Evolutionary conservation across 2,329 filamentous ascomycete species (phyloP), one percentile per base, ranked within the genome.

Genomic region (Sarocladiaceae sp.): DNA sequence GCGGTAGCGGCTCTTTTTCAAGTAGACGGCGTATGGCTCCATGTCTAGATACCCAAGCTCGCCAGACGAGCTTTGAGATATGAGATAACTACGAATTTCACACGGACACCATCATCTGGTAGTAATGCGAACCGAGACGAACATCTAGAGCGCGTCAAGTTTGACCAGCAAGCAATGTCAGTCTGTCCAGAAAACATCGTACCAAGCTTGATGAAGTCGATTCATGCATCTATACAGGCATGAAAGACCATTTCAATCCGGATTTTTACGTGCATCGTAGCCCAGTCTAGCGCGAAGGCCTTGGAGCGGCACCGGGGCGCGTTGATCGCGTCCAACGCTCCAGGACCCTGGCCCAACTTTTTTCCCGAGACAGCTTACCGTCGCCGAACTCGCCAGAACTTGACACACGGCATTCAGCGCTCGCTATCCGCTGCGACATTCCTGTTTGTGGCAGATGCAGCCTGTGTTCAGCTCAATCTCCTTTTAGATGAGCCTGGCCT

Each of bases 401-500:
- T 33, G 6, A 29, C 26, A 29, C 26, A 7, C 9, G 26, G 13
- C 26, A 29, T n/a, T n/a, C n/a, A 13, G 26, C 26, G 7, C 26
- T 29, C 13, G 7, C 13, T 29, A 13, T 29, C 26, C 13, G 26
- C 7, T 13, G 7, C 13, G 26, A 13, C 7, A 29, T 29, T 29
- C 26, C 26, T 29, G 26, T 16, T n/a, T n/a, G 31, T 33, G 31
- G 18, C 31, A n/a, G 31, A 33, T 33, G 31, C 31, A 33, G 31
- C 12, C 6, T 16, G 31, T 33, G 31, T 15, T n/a, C 12, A 33
- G 31, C 31, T 33, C 31, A 29, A 33, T 6, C 6, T n/a, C 6
- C 31, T 6, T 6, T 27, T 58, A 57, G 57, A 66, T 66, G 63
- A 65, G 53, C 55, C 56, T 58, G 60, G 63, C 58, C 48, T 62